Conservation (phyloP, 495 filamentous ascomycete species). For the Melanomma pulvis-pyrius region DNA sequence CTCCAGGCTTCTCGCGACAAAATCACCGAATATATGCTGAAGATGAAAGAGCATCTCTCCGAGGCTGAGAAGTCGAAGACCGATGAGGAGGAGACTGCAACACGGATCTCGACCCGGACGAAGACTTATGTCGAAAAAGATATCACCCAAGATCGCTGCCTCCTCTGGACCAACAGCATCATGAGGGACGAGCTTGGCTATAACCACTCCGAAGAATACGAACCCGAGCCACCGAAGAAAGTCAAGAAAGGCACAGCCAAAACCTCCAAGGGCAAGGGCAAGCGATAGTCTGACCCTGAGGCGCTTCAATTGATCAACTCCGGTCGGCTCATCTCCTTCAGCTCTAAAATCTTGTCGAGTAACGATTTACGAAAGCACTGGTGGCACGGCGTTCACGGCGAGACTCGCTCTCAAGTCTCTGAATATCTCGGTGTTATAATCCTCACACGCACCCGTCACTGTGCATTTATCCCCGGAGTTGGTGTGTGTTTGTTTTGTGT, state of each 20-base stretch:
- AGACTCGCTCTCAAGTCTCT: background rate
- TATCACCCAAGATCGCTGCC: constrained; percentile 63
- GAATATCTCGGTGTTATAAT: background rate
- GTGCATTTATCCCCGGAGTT: constrained; percentile 4
- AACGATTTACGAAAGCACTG: constrained; percentile 14
- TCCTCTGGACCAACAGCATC: constrained; percentile 79
- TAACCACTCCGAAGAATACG: constrained; percentile 75
- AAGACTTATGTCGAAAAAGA: constrained; percentile 67
- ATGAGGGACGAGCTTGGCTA: constrained; percentile 78
- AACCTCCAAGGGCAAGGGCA: constrained; percentile 25
- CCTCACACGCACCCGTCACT: background rate
- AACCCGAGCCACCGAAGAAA: constrained; percentile 56
- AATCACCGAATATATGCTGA: constrained; percentile 79
- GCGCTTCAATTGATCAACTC: background rate
- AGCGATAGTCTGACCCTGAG: background rate
- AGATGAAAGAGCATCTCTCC: constrained; percentile 70
- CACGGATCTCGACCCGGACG: constrained; percentile 59
- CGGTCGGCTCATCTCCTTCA: background rate
- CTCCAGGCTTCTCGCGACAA: constrained; percentile 73
- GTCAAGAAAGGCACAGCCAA: constrained; percentile 49
- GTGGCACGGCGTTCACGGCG: background rate
- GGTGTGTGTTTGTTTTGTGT: background rate
- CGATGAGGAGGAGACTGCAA: constrained; percentile 56
- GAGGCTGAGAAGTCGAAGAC: constrained; percentile 55
- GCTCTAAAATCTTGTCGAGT: background rate